These are phyloP conservation scores for Agarophyton chilense DNA, from an alignment of 23 red algal genomes.

Conservation along the genomic window DNA sequence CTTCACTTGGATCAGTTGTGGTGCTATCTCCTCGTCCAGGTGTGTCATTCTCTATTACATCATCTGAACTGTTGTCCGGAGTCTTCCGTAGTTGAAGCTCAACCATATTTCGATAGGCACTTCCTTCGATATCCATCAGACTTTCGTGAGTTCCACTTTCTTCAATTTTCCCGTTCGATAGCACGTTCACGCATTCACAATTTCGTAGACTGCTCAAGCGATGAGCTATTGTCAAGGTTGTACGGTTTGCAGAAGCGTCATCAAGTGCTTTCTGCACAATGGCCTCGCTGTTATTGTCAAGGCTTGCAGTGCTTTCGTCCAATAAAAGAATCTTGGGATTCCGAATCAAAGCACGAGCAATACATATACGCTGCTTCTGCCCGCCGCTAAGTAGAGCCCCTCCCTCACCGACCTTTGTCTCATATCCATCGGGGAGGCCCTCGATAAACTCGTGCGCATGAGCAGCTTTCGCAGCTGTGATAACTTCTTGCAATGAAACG, in stretches of 20 bases:
- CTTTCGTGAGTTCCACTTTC: slow-evolving; percentile 75
- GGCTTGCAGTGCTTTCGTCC: slow-evolving; percentile 83
- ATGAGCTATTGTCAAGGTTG: slow-evolving; percentile 87
- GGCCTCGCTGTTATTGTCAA: slow-evolving; percentile 75
- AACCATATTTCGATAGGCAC: slow-evolving; percentile 68
- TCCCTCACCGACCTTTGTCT: slow-evolving; percentile 84
- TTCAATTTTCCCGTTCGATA: slow-evolving; percentile 57
- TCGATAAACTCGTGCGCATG: slow-evolving; percentile 73
- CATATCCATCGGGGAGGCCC: slow-evolving; percentile 77
- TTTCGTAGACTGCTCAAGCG: slow-evolving; percentile 75
- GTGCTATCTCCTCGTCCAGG: not conserved
- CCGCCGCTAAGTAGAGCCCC: slow-evolving; percentile 89
- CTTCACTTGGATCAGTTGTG: slow-evolving; percentile 1
- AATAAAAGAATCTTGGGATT: slow-evolving; percentile 86
- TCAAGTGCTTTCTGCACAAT: slow-evolving; percentile 86
- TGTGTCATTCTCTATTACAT: not conserved
- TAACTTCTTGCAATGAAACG: slow-evolving; percentile 41
- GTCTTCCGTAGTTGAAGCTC: slow-evolving; percentile 16
- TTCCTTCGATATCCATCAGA: slow-evolving; percentile 52
- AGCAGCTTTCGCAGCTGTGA: slow-evolving; percentile 60
- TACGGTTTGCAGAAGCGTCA: slow-evolving; percentile 15
- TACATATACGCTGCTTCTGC: slow-evolving; percentile 97
- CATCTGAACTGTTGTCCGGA: not conserved
- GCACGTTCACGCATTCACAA: slow-evolving; percentile 64
- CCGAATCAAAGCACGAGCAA: slow-evolving; percentile 85